A percentile compares a stretch with the other conserved stretches of the same genome.
These are phyloP conservation scores for Haplosporangium gracile DNA, from an alignment of 192 early-diverging fungal species.

Conservation along the genomic window DNA sequence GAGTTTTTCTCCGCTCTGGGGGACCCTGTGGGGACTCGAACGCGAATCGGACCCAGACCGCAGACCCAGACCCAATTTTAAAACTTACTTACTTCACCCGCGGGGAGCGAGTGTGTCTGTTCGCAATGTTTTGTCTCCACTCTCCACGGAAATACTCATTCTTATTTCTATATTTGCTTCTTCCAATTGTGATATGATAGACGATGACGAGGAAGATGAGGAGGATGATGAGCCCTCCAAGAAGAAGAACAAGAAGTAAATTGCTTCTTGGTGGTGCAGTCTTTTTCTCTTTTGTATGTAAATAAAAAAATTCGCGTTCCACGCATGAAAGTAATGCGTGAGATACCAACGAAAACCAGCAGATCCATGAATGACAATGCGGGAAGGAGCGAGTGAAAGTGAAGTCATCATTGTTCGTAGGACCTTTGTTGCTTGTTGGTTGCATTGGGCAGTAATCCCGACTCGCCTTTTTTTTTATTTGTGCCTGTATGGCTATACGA, in stretches of 20 bases:
- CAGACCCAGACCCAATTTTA: neutral
- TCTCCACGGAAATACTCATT: too few relatives aligned
- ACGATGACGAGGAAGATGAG: constrained; percentile 38
- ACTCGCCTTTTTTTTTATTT: too few relatives aligned
- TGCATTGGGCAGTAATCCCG: too few relatives aligned
- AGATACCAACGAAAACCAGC: neutral
- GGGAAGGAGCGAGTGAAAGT: neutral
- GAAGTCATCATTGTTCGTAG: neutral
- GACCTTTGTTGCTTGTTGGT: too few relatives aligned
- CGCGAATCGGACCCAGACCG: neutral
- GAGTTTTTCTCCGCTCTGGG: neutral
- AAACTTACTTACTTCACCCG: neutral
- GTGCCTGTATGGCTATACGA: too few relatives aligned
- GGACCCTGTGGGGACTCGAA: neutral
- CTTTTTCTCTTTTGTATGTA: neutral
- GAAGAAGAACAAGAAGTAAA: constrained; percentile 59
- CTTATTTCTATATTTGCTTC: neutral
- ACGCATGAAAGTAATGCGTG: neutral
- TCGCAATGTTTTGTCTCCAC: neutral
- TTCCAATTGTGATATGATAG: constrained; percentile 13
- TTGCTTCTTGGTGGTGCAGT: neutral
- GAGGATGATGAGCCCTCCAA: constrained; percentile 45
- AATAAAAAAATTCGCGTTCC: constrained; percentile 6
- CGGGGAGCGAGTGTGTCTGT: neutral
- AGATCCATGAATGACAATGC: too few relatives aligned